phyloP scores from a whole-genome alignment of 345 rosid species.

The Rhizophora mangle region DNA sequence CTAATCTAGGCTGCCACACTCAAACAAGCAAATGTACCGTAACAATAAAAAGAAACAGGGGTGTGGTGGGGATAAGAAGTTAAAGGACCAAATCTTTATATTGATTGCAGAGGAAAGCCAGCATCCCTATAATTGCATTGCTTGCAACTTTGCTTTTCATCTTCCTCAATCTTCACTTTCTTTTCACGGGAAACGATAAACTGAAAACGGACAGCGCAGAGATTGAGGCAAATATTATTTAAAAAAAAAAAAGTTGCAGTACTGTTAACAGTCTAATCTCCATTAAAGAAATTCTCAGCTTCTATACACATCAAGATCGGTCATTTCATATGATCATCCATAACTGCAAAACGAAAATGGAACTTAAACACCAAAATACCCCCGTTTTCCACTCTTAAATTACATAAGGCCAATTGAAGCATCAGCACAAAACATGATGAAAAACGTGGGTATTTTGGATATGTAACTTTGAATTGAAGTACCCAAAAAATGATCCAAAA shows the following conservation, averaged over 20 bases:
- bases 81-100: background rate
- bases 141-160: background rate
- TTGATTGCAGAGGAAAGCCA: slow-evolving; percentile 8
- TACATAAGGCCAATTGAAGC: slow-evolving; percentile 3
- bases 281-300: slow-evolving; percentile 10
- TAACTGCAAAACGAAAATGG: background rate
- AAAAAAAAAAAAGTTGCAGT: background rate
- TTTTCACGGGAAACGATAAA: background rate
- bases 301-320: slow-evolving; percentile 19
- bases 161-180: background rate
- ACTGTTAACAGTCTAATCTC: background rate
- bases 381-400: slow-evolving; percentile 44
- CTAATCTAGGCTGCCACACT: background rate
- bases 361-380: slow-evolving; percentile 46
- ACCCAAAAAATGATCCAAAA: background rate
- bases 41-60: background rate
- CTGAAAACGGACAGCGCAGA: background rate
- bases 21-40: background rate
- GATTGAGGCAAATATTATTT: slow-evolving; percentile 3
- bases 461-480: slow-evolving; percentile 10
- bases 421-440: slow-evolving; percentile 23
- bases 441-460: slow-evolving; percentile 65
- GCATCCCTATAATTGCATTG: slow-evolving; percentile 21
- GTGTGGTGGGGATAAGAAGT: background rate
- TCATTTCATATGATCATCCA: slow-evolving; percentile 1